These are phyloP conservation scores for Thalassiosira sp. DNA, from an alignment of 352 stramenopile species.

Conservation along the genomic window DNA sequence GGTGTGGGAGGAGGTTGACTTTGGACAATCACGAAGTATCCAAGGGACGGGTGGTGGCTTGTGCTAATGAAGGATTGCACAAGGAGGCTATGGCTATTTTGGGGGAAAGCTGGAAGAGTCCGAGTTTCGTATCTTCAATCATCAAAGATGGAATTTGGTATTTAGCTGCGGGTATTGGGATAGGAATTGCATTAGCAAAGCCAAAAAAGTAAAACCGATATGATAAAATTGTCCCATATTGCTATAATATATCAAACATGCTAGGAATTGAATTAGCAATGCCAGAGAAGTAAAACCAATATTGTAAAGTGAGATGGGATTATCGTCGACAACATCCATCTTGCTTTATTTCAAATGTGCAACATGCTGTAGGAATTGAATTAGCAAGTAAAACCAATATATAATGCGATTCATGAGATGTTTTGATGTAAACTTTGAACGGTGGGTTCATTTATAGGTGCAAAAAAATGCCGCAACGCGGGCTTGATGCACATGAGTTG, in stretches of 20 bases:
- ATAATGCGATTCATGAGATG: too few species aligned
- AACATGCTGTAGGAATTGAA: constrained; percentile 34
- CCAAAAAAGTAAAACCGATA: constrained; percentile 23
- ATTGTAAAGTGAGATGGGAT: not conserved
- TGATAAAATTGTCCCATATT: not conserved
- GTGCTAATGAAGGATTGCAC: constrained; percentile 55
- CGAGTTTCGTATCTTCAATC: constrained; percentile 7
- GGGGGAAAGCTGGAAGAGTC: constrained; percentile 28
- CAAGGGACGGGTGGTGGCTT: constrained; percentile 60
- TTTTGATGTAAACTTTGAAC: too few species aligned
- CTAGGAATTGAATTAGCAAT: constrained; percentile 26
- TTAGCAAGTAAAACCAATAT: too few species aligned
- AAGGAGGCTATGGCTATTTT: constrained; percentile 53
- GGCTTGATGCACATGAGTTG: too few species aligned
- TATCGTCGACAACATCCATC: too few species aligned
- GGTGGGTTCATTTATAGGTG: too few species aligned
- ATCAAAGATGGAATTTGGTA: constrained; percentile 21
- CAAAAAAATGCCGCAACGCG: too few species aligned
- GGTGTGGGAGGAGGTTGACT: constrained; percentile 54
- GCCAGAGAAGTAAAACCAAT: constrained; percentile 21
- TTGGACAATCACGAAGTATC: constrained; percentile 59
- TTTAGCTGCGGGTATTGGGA: constrained; percentile 11
- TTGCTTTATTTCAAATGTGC: too few species aligned
- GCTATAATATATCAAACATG: too few species aligned
- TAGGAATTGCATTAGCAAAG: constrained; percentile 27